Evolutionary conservation across 2,329 filamentous ascomycete genomes (phyloP).

Genomic region (Ascochyta koolunga): DNA sequence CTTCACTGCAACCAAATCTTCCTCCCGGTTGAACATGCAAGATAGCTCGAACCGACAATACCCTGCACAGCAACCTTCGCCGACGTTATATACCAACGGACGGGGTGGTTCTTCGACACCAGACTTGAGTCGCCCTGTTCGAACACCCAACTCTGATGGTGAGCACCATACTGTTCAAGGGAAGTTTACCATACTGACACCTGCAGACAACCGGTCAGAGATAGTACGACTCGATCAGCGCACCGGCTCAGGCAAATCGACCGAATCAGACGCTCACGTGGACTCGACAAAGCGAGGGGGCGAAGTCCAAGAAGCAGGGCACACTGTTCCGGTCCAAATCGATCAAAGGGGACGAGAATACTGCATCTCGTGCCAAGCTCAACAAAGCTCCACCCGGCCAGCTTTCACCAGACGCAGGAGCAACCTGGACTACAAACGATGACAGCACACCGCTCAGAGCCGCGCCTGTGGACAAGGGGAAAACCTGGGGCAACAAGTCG

Average conservation of each 20-base stretch:
- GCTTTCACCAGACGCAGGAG: constrained; percentile 35
- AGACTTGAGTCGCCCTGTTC: constrained; percentile 50
- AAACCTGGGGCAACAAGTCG: constrained; percentile 72
- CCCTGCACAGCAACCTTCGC: constrained; percentile 42
- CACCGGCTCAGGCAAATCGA: constrained; percentile 39
- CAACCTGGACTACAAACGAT: constrained; percentile 43
- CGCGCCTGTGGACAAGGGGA: constrained; percentile 70
- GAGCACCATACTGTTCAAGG: constrained; percentile 6
- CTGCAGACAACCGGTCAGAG: constrained; percentile 41
- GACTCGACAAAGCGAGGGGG: constrained; percentile 32
- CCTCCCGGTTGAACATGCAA: constrained; percentile 48
- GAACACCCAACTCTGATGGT: constrained; percentile 47
- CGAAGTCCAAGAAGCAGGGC: constrained; percentile 45
- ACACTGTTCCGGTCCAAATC: constrained; percentile 52
- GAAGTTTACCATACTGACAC: constrained; percentile 11
- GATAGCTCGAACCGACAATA: constrained; percentile 44
- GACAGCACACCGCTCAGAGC: constrained; percentile 61
- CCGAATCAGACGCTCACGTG: constrained; percentile 27
- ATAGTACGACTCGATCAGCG: constrained; percentile 35
- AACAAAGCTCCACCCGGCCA: constrained; percentile 42
- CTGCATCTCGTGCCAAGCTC: constrained; percentile 33
- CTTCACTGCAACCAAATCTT: constrained; percentile 55
- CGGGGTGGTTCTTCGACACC: constrained; percentile 56
- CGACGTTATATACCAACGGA: constrained; percentile 48
- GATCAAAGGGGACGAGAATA: constrained; percentile 51